These are phyloP conservation scores for Cutaneotrichosporon mucoides DNA, from an alignment of 1,284 basidiomycete species.

Conservation along the genomic window DNA sequence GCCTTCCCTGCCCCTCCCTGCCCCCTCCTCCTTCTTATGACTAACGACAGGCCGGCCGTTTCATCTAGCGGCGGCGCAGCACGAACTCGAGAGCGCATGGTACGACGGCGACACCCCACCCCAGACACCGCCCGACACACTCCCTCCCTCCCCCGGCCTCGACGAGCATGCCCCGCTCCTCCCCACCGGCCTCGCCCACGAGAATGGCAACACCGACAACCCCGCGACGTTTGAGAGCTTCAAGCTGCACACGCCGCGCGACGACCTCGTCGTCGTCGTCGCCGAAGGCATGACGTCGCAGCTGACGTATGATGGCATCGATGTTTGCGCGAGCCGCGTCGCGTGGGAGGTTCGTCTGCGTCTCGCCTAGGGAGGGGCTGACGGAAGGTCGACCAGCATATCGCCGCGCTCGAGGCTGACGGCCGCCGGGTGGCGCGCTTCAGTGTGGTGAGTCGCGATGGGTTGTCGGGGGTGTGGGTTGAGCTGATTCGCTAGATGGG, in stretches of 20 bases:
- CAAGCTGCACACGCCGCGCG: not conserved
- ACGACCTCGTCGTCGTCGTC: conserved; percentile 40
- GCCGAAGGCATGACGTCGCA: conserved; percentile 41
- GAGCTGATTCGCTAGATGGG: conserved; percentile 29
- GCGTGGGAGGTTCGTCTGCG: conserved; percentile 35
- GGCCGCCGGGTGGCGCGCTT: conserved; percentile 35
- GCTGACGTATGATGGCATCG: conserved; percentile 47
- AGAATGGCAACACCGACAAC: not conserved
- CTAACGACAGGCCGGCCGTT: conserved; percentile 31
- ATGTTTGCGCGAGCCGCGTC: conserved; percentile 45
- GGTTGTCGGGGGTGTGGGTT: not conserved
- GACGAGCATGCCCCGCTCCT: not conserved
- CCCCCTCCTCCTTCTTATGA: not conserved
- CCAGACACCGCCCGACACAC: not conserved
- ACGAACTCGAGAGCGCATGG: conserved; percentile 35
- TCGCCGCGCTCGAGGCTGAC: conserved; percentile 29
- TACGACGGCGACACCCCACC: not conserved
- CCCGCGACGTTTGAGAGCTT: not conserved
- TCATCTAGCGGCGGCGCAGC: conserved; percentile 37
- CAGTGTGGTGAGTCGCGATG: conserved; percentile 32
- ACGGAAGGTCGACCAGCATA: conserved; percentile 36
- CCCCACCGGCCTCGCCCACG: not conserved
- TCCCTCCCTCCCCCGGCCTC: not conserved
- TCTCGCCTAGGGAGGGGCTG: not conserved
- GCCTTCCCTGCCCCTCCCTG: not conserved